phyloP scores from a whole-genome alignment of 2,329 filamentous ascomycete species.

The Aureobasidium sp. region DNA sequence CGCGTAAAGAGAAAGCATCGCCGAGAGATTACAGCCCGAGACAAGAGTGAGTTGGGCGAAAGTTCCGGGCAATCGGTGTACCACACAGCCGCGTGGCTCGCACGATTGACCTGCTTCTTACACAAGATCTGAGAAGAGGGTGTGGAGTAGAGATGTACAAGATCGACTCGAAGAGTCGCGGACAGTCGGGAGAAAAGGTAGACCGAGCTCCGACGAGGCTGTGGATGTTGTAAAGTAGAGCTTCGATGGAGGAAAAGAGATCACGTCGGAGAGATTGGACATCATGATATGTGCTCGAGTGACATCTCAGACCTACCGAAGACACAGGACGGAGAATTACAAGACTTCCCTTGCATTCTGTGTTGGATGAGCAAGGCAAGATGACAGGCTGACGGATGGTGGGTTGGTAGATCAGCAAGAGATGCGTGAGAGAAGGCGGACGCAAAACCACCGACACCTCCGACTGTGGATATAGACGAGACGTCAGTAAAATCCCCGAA shows the following conservation, averaged over 20 bases:
- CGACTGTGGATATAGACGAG: background rate
- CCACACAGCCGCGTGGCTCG: slow-evolving; percentile 7
- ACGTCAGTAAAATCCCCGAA: slow-evolving; percentile 8
- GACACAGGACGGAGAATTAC: background rate
- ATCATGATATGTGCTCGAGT: background rate
- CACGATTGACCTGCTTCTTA: slow-evolving; percentile 1
- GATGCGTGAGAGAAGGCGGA: background rate
- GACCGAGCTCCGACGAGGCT: background rate
- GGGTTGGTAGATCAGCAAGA: background rate
- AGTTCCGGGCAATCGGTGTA: background rate
- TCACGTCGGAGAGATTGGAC: background rate
- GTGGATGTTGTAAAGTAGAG: background rate
- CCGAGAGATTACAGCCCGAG: background rate
- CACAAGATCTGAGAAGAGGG: background rate
- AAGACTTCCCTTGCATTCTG: background rate
- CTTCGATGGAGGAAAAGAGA: background rate
- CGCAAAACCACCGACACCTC: background rate
- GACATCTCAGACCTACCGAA: background rate
- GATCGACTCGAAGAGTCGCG: background rate
- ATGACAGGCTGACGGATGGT: slow-evolving; percentile 2
- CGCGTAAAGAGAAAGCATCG: background rate
- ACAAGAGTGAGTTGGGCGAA: background rate
- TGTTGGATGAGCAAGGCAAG: background rate
- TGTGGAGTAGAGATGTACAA: background rate
- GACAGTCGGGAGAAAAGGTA: background rate